phyloP scores from a whole-genome alignment of 2,329 filamentous ascomycete genomes.

The Calonectria henricotiae region DNA sequence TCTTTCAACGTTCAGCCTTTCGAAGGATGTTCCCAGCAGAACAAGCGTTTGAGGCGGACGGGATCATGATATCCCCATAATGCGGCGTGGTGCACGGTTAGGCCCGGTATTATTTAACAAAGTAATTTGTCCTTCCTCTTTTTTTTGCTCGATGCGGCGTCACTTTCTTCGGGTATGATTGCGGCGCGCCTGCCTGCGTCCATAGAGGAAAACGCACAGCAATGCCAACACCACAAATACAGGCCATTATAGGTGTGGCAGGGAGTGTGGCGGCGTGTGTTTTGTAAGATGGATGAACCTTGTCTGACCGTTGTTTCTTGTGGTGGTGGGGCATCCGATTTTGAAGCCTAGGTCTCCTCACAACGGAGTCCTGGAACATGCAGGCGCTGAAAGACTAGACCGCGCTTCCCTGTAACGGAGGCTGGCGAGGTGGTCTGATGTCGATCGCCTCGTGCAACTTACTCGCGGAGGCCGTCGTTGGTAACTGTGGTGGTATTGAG shows the following conservation, averaged over 20 bases:
- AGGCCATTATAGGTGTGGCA: slow-evolving; percentile 25
- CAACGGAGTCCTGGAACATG: slow-evolving; percentile 36
- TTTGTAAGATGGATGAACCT: slow-evolving; percentile 26
- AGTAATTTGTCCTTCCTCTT: slow-evolving; percentile 7
- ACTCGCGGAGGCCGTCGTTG: slow-evolving; percentile 40
- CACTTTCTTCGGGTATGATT: not conserved
- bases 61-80: slow-evolving; percentile 53
- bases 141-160: not conserved
- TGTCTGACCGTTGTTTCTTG: slow-evolving; percentile 23
- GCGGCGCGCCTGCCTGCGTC: not conserved
- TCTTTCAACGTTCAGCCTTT: slow-evolving; percentile 41
- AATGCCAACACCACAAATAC: slow-evolving; percentile 5
- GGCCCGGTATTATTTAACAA: slow-evolving; percentile 28
- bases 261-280: slow-evolving; percentile 27
- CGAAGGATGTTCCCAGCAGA: slow-evolving; percentile 42
- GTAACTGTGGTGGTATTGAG: slow-evolving; percentile 36
- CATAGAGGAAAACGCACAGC: slow-evolving; percentile 4
- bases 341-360: slow-evolving; percentile 19
- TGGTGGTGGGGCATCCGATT: slow-evolving; percentile 30
- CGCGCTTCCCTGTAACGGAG: slow-evolving; percentile 42
- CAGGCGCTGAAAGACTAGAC: slow-evolving; percentile 48
- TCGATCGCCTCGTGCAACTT: slow-evolving; percentile 50
- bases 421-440: slow-evolving; percentile 53
- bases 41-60: slow-evolving; percentile 41
- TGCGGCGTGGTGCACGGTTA: slow-evolving; percentile 51